phyloP scores from a whole-genome alignment of 2,329 filamentous ascomycete species.

The Ceratocystiopsis sp. region DNA sequence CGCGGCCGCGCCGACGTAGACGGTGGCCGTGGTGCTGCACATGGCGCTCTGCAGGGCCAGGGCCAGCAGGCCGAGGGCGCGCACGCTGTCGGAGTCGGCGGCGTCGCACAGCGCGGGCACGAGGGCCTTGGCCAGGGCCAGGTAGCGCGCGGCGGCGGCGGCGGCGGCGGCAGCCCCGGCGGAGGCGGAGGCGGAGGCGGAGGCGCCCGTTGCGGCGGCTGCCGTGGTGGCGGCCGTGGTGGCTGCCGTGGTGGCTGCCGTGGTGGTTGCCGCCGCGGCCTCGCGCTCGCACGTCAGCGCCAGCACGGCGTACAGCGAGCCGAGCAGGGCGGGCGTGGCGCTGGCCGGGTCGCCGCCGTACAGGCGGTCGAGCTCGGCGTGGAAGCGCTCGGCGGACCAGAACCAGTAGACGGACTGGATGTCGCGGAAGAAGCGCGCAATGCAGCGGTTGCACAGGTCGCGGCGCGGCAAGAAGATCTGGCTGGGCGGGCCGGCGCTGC shows the following conservation, averaged over 20 bases:
- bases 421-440: conserved; percentile 14
- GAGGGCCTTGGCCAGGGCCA: conserved; percentile 12
- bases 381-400: conserved; percentile 13
- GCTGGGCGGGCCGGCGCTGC: background rate
- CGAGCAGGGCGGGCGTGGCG: conserved; percentile 12
- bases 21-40: conserved; percentile 13
- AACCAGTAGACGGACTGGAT: conserved; percentile 16
- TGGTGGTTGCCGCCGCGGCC: conserved; percentile 5
- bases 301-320: conserved; percentile 13
- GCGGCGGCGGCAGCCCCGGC: conserved; percentile 1
- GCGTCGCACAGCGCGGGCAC: conserved; percentile 12
- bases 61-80: conserved; percentile 13
- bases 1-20: conserved; percentile 13
- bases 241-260: no score
- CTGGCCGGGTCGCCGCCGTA: conserved; percentile 12
- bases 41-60: conserved; percentile 13
- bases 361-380: conserved; percentile 12
- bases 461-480: conserved; percentile 14
- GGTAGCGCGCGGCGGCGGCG: conserved; percentile 10
- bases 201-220: no score
- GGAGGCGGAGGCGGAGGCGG: background rate
- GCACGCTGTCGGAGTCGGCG: conserved; percentile 13
- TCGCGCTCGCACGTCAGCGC: conserved; percentile 14
- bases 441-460: conserved; percentile 13
- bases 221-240: no score